phyloP scores from a whole-genome alignment of 2,329 filamentous ascomycete species.

The Tolypocladium endophyticum region DNA sequence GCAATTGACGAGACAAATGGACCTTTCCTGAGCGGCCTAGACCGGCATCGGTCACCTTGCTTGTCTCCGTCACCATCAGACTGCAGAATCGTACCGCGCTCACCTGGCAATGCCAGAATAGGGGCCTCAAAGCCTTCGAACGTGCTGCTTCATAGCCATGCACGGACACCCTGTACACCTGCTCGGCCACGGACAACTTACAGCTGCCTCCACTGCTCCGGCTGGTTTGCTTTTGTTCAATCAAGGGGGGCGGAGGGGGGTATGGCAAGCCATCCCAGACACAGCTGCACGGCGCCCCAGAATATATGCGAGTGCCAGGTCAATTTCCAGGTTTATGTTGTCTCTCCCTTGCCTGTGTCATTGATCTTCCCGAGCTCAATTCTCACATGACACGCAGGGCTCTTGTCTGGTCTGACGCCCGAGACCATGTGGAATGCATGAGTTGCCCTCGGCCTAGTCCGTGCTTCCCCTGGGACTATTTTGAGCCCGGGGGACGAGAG shows the following conservation, averaged over 20 bases:
- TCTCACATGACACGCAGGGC: not conserved
- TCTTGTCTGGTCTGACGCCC: not conserved
- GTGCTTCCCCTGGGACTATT: not conserved
- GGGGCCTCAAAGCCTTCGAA: not conserved
- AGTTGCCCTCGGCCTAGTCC: not conserved
- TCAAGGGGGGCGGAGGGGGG: not conserved
- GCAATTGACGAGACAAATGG: not conserved
- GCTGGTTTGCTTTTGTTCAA: not conserved
- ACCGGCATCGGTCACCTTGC: not conserved
- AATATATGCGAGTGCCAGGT: not conserved
- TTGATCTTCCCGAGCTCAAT: not conserved
- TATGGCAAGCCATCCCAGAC: not conserved
- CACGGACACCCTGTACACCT: not conserved
- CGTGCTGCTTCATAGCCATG: not conserved
- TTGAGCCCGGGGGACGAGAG: not conserved
- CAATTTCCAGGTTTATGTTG: not conserved
- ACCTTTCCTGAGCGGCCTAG: not conserved
- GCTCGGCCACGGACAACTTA: not conserved
- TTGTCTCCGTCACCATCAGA: not conserved
- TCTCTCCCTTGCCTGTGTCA: not conserved
- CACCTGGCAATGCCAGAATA: not conserved
- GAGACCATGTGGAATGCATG: not conserved
- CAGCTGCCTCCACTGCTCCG: not conserved
- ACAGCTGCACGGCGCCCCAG: not conserved
- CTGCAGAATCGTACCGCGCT: not conserved